Evolutionary conservation across 2,329 filamentous ascomycete species (phyloP).

Genomic region (Nemania abortiva): DNA sequence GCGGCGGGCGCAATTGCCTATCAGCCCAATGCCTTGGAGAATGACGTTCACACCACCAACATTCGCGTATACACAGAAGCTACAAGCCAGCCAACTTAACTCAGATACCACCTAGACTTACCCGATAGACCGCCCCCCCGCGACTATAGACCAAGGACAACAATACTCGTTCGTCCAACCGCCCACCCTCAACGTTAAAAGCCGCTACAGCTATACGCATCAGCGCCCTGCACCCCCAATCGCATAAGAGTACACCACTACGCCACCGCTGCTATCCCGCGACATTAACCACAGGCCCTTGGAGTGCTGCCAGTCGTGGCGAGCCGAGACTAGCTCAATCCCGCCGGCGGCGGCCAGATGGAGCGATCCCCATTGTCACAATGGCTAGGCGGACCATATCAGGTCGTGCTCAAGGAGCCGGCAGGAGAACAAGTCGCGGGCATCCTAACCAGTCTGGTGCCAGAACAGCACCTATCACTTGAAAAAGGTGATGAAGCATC

Average conservation of each 20-base stretch:
- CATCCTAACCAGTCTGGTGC: slow-evolving; percentile 41
- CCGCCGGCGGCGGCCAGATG: slow-evolving; percentile 31
- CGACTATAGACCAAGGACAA: neutral
- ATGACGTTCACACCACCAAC: neutral
- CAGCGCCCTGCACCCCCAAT: neutral
- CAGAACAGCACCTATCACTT: slow-evolving; percentile 45
- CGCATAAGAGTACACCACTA: neutral
- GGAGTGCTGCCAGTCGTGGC: neutral
- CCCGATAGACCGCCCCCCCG: neutral
- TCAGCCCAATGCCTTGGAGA: neutral
- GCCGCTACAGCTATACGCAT: neutral
- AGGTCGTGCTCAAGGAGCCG: slow-evolving; percentile 44
- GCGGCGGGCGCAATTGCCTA: neutral
- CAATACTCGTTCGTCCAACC: neutral
- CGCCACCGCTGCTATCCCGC: too few relatives aligned
- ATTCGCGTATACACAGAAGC: neutral
- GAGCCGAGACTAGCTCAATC: neutral
- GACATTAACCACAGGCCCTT: too few relatives aligned
- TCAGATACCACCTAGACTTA: neutral
- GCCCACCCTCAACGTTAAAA: neutral
- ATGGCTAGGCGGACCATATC: slow-evolving; percentile 46
- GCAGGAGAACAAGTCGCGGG: slow-evolving; percentile 43
- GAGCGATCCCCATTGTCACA: slow-evolving; percentile 41
- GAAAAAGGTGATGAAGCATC: slow-evolving; percentile 38
- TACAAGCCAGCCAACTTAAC: neutral